Conservation (phyloP, 345 rosid genomes). For the Gynandropsis gynandra region DNA sequence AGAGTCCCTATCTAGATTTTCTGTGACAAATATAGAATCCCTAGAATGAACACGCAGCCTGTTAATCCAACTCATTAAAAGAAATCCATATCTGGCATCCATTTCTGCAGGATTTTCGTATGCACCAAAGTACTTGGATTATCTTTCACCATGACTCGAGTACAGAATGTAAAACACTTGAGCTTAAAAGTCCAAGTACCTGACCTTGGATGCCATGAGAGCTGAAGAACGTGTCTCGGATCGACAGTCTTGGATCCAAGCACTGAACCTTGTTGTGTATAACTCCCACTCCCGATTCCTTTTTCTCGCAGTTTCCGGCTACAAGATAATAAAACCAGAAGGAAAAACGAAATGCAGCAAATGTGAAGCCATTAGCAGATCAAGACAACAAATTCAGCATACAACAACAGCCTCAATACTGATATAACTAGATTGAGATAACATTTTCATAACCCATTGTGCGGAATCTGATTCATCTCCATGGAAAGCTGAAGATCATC, state of each 20-base stretch:
- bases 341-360: background rate
- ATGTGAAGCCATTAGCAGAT: no score
- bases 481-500: no score
- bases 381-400: no score
- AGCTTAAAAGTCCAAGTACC: constrained; percentile 44
- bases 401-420: no score
- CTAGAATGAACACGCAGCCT: background rate
- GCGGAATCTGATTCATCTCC: no score
- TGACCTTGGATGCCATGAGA: constrained; percentile 98
- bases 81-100: background rate
- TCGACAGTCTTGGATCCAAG: constrained; percentile 36
- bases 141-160: no score
- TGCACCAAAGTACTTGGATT: no score
- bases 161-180: no score
- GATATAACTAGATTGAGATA: no score
- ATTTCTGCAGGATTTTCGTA: no score
- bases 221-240: constrained; percentile 56
- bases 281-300: constrained; percentile 16
- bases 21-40: background rate
- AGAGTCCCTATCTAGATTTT: constrained; percentile 18
- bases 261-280: constrained; percentile 26
- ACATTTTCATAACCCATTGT: no score
- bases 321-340: background rate
- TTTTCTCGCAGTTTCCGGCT: constrained; percentile 61
- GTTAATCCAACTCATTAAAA: background rate